phyloP scores from a whole-genome alignment of 148 eudicot genomes.

The Spergularia bocconei region DNA sequence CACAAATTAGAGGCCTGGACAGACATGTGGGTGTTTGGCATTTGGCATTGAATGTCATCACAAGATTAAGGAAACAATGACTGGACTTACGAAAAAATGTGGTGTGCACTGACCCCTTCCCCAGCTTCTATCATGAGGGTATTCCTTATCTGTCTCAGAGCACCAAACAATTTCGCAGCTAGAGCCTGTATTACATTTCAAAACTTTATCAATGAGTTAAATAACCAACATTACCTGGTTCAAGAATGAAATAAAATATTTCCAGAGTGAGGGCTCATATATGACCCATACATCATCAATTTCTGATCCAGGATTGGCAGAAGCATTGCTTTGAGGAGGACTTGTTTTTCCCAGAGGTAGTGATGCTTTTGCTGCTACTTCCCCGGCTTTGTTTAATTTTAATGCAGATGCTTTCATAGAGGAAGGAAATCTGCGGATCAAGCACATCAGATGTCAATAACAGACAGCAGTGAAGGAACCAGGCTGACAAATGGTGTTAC shows the following conservation, averaged over 20 bases:
- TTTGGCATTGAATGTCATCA: neutral
- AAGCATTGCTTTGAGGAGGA: constrained; percentile 36
- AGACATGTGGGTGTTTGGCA: neutral
- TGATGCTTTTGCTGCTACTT: constrained; percentile 55
- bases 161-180: constrained; percentile 58
- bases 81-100: constrained; percentile 63
- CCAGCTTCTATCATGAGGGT: constrained; percentile 56
- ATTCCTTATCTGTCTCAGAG: constrained; percentile 55
- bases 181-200: constrained; percentile 44
- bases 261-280: neutral
- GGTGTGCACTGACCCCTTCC: constrained; percentile 59
- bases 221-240: neutral
- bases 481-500: neutral
- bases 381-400: constrained; percentile 45
- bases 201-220: constrained; percentile 1
- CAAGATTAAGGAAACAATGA: neutral
- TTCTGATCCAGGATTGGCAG: constrained; percentile 42
- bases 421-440: constrained; percentile 63
- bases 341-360: constrained; percentile 42
- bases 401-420: constrained; percentile 39
- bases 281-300: constrained; percentile 39
- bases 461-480: constrained; percentile 3
- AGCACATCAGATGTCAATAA: constrained; percentile 4
- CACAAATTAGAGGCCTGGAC: neutral
- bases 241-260: neutral